Evolutionary conservation across 495 filamentous ascomycete genomes (phyloP), one percentile per base, ranked within the genome.

Genomic region (Aspergillus nanangensis): DNA sequence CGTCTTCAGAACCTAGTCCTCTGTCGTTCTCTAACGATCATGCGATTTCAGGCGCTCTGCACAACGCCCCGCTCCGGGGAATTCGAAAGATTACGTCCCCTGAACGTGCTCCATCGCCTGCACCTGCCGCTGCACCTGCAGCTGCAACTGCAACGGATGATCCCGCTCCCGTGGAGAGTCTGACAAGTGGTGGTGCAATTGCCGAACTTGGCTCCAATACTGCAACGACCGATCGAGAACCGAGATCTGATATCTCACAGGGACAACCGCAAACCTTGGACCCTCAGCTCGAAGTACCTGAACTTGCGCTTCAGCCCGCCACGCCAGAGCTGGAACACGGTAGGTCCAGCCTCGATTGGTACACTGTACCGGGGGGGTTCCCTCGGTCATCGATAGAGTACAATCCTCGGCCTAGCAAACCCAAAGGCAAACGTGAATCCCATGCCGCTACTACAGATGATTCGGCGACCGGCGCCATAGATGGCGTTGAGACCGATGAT

Each of bases 21-120:
- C 35, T 58, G 8, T 69, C 66, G 19, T 57, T 74, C 14, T 87
- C 86, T 3, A 84, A 66, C 53, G 88, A 92, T 53, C 80, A 83
- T 53, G 76, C 73, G 3, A 61, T 89, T 43, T 84, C 76, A 21
- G 67, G 71, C 1, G 60, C 87, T 0, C 50, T 90, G n/a, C 66
- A 73, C 5, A 56, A 57, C 25, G 36, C 49, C 22, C 47, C 38
- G 34, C 20, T n/a, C 3, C 25, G 40, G 13, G 47, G 48, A 8
- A 35, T 23, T 17, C 9, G 44, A 21, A 20, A 29, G 5, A 1
- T 19, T 10, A 39, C 21, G 37, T 23, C 19, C 7, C 1, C 37
- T 11, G 20, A 24, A 20, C 8, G 8, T 39, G n/a, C 37, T 24
- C 8, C 37, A 5, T 14, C 44, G 32, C 17, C 20, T 19, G 17